Conservation (phyloP, 2,329 filamentous ascomycete genomes). For the Cladophialophora bantiana region DNA sequence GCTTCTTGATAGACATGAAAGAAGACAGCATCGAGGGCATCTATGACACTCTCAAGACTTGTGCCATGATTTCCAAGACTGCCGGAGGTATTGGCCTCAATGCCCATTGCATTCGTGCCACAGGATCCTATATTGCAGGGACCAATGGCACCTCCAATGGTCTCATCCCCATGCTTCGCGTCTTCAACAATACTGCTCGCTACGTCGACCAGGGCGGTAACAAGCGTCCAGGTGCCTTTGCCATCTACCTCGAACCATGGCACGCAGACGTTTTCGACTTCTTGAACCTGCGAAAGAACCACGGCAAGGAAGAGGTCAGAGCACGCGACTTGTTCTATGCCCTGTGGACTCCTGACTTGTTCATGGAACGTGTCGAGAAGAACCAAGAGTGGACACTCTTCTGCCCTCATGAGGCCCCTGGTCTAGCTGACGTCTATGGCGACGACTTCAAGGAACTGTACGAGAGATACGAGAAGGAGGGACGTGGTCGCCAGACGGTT, state of each 20-base stretch:
- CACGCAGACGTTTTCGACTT: constrained; percentile 98
- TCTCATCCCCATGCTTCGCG: constrained; percentile 95
- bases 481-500: constrained; percentile 85
- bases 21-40: constrained; percentile 99
- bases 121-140: constrained; percentile 95
- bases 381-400: constrained; percentile 97
- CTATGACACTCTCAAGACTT: constrained; percentile 98
- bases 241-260: constrained; percentile 99
- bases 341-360: constrained; percentile 97
- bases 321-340: constrained; percentile 97
- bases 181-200: constrained; percentile 98
- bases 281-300: constrained; percentile 97
- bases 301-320: constrained; percentile 97
- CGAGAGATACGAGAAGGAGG: constrained; percentile 85
- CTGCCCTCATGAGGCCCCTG: constrained; percentile 96
- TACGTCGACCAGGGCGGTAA: constrained; percentile 99
- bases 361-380: constrained; percentile 99
- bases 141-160: constrained; percentile 99
- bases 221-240: constrained; percentile 97
- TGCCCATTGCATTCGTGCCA: constrained; percentile 94
- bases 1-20: constrained; percentile 99
- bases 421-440: constrained; percentile 93
- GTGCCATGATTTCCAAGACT: constrained; percentile 99
- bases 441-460: constrained; percentile 97
- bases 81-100: constrained; percentile 97